These are phyloP conservation scores for Emergomyces pasteurianus DNA, from an alignment of 2,329 filamentous ascomycete species.

Conservation along the genomic window DNA sequence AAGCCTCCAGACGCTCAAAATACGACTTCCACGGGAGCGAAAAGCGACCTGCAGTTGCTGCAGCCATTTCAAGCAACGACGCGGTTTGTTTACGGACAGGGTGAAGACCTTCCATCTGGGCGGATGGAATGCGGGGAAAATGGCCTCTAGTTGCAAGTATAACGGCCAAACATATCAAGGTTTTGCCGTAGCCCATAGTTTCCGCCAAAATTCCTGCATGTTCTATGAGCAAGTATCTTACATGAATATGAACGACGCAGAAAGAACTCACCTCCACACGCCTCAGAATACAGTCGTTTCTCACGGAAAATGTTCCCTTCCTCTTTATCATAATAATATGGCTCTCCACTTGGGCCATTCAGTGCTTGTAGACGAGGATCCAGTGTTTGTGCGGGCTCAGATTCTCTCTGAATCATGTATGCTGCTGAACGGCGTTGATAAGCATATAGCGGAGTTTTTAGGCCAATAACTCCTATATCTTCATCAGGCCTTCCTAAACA, in stretches of 20 bases:
- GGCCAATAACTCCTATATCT: constrained; percentile 20
- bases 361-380: constrained; percentile 61
- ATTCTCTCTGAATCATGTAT: constrained; percentile 72
- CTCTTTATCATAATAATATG: constrained; percentile 60
- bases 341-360: constrained; percentile 46
- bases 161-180: constrained; percentile 67
- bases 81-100: constrained; percentile 40
- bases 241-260: not conserved
- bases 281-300: constrained; percentile 61
- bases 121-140: constrained; percentile 52
- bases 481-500: constrained; percentile 9
- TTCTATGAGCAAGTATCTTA: constrained; percentile 3
- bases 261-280: constrained; percentile 50
- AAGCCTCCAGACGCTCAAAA: constrained; percentile 41
- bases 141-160: constrained; percentile 65
- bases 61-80: constrained; percentile 63
- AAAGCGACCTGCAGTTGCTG: constrained; percentile 53
- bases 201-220: constrained; percentile 32
- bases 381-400: constrained; percentile 48
- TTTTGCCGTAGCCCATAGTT: constrained; percentile 59
- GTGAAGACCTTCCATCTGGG: constrained; percentile 39
- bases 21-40: constrained; percentile 59
- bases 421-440: constrained; percentile 75
- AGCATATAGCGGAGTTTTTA: constrained; percentile 53
- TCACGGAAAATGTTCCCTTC: constrained; percentile 50